Base-by-base conservation (phyloP, 2,329 filamentous ascomycete species). In the Coniochaeta ligniaria region DNA sequence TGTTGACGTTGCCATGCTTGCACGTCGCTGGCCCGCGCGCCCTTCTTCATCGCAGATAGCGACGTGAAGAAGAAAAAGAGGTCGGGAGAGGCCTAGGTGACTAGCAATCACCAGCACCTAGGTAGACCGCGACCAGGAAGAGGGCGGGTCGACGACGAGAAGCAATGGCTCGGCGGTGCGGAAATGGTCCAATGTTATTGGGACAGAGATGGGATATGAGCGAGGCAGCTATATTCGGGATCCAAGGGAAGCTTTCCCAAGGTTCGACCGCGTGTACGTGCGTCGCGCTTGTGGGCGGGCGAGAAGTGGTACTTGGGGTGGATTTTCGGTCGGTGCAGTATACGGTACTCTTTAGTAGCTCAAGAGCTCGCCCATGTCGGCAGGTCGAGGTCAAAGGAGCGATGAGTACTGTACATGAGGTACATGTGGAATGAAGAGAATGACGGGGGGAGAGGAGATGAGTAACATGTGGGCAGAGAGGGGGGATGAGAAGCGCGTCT, bases 1-100 rank as follows among this genome's bases (percentile, higher is more conserved):
- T 66, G 64, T 61, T 66, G 68, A 67, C 70, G 64, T 61, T 66
- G 68, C 70, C 70, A 72, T 70, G 66, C 63, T 55, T 64, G 65
- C 64, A 66, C 61, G 55, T 65, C 64, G 63, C 64, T 65, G 36
- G 63, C 59, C 61, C 63, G 62, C 61, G 65, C 62, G 31, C 31
- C 54, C 64, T 68, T 68, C 64, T 67, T 67, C 68, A 69, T 69
- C 60, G 61, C 65, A 66, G 59, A 35, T 12, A 50, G 56, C 47
- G 60, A 43, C 20, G 38, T 22, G 38, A 26, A 43, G 54, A 58
- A 60, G 22, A 45, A 45, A 31, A 31, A 31, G 7, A 31, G 35
- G 45, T 63, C 66, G 60, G 63, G 62, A 60, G 60, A 22, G 59
- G 52, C 66, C 66, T 64, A 66, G 65, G 63, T 38, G 31, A 57